Base-by-base conservation (phyloP, 768 basidiomycete genomes). In the Termitomyces sp. region DNA sequence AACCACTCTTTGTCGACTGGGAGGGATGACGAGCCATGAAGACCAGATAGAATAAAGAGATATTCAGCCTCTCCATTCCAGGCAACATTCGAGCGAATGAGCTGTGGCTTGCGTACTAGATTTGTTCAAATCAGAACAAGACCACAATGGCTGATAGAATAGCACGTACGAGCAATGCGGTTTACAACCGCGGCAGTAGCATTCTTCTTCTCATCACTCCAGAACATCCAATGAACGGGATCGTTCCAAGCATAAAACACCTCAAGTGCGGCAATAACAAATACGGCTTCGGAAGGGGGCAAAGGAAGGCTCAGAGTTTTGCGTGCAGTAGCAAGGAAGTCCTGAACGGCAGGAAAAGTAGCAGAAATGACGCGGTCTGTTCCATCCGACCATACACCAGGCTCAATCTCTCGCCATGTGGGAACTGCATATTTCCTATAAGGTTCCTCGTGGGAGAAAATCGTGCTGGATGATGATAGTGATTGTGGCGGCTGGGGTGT, bases 141-240 rank as follows among this genome's bases (percentile, higher is more conserved):
- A 42, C 25, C 33, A 46, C 15, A 35, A 45, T 45, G 9, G 18
- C 3, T 50, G 33, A 11, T 44, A 23, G 44, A 54, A 46, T 29
- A 38, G 41, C 18, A 79, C 84, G 63, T 64, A 86, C 85, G 68
- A 48, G 80, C 68, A 52, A 85, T 71, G 42, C 73, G 75, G 63
- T 82, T 76, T 31, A 88, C 80, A 52, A 77, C 64, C n/a, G 67
- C 66, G 15, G 82, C 82, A 16, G 82, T 84, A 22, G 66, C 66
- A 53, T 63, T 66, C 63, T 78, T 79, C 61, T 74, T 71, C 45
- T 74, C 76, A 56, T 73, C 74, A 43, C 74, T 76, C 86, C 86
- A 88, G 64, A 88, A 80, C n/a, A 82, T 67, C 79, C 81, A 82
- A 61, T 86, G 84, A 6, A 76, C 80, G 13, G 77, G 77, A 64